A percentile compares a stretch with the other conserved stretches of the same genome.
These are phyloP conservation scores for Coleophoma cylindrospora DNA, from an alignment of 2,329 filamentous ascomycete species.

Conservation along the genomic window DNA sequence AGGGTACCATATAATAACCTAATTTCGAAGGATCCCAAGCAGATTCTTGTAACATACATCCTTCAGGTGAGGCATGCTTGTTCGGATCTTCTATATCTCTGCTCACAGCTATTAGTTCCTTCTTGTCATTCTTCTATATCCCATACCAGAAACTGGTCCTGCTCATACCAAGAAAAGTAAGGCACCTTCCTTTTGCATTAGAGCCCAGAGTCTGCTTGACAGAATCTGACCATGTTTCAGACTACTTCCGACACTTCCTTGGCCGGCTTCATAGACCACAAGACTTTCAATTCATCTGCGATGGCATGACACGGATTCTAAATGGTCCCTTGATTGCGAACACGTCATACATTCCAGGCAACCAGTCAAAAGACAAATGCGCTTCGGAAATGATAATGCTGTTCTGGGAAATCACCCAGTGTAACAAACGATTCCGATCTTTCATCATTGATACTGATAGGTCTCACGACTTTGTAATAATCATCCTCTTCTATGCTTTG, in stretches of 20 bases:
- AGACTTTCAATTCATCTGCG: slow-evolving; percentile 95
- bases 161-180: slow-evolving; percentile 63
- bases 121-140: slow-evolving; percentile 80
- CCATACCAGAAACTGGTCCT: slow-evolving; percentile 71
- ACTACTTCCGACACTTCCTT: slow-evolving; percentile 83
- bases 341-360: slow-evolving; percentile 80
- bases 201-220: too few relatives aligned
- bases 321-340: slow-evolving; percentile 91
- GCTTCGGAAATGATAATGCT: slow-evolving; percentile 95
- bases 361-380: slow-evolving; percentile 75
- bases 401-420: slow-evolving; percentile 96
- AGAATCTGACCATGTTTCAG: slow-evolving; percentile 12
- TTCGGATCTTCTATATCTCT: not conserved
- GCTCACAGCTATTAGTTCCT: slow-evolving; percentile 54
- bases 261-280: slow-evolving; percentile 83
- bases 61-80: slow-evolving; percentile 42
- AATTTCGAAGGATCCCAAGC: slow-evolving; percentile 85
- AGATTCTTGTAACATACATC: slow-evolving; percentile 86
- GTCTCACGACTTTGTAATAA: slow-evolving; percentile 85
- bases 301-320: slow-evolving; percentile 87
- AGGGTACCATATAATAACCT: slow-evolving; percentile 90
- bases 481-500: slow-evolving; percentile 88
- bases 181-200: not conserved
- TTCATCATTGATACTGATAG: slow-evolving; percentile 96
- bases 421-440: slow-evolving; percentile 93